Evolutionary conservation across 108 stramenopile species (phyloP).

Genomic region (Skeletonema costatum): DNA sequence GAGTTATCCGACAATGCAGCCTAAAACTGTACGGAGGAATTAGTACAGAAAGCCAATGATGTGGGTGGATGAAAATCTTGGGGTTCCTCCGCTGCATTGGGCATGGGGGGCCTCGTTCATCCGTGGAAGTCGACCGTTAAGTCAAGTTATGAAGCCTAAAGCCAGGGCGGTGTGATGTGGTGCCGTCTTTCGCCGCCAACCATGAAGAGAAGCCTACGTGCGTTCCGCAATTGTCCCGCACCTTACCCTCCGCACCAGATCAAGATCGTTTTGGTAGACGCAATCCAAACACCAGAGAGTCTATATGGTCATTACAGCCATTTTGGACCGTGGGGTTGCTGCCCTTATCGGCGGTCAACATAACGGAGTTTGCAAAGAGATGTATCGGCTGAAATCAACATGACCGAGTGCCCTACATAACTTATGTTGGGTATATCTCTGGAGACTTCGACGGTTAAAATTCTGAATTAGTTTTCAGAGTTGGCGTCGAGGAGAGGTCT

Average conservation of each 20-base stretch:
- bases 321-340: background rate
- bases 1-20: constrained; percentile 43
- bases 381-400: background rate
- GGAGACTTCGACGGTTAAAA: background rate
- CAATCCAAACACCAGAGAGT: background rate
- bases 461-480: background rate
- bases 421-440: background rate
- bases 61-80: background rate
- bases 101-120: constrained; percentile 6
- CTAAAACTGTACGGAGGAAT: constrained; percentile 19
- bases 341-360: background rate
- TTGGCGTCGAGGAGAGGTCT: background rate
- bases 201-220: background rate
- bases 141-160: background rate
- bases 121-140: background rate
- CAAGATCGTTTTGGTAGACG: background rate
- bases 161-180: background rate
- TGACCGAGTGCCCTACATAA: background rate
- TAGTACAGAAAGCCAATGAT: constrained; percentile 5
- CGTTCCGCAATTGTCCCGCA: background rate
- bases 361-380: background rate
- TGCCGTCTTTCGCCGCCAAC: background rate
- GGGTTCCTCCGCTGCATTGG: constrained; percentile 9
- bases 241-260: background rate
- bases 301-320: background rate